Base-by-base conservation (phyloP, 2,329 filamentous ascomycete species). In the Beauveria sp. region DNA sequence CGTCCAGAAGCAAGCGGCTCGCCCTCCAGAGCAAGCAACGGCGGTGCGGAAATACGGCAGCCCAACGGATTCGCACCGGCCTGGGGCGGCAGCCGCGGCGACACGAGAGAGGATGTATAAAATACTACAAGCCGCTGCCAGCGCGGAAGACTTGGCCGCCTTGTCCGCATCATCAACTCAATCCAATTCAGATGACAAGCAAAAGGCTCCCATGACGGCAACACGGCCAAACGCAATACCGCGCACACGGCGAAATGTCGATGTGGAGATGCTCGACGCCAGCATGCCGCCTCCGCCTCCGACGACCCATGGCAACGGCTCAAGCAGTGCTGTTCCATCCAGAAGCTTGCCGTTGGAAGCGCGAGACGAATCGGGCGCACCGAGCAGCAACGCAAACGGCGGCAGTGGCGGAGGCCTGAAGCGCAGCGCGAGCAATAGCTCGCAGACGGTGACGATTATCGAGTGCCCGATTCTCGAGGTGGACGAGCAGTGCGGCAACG, bases 401-500 rank as follows among this genome's bases (percentile, higher is more conserved):
- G 37, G 51, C 20, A 37, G n/a, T 16, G n/a, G 24, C 34, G 46
- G 48, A 1, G 18, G 50, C 10, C 26, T 52, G 26, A 59, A 44
- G 5, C 48, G 57, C 40, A 59, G 50, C 48, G 26, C 57, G 9
- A 53, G 50, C 57, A 53, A 50, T 50, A 41, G 48, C 40, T 59
- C 57, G 6, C 57, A 53, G 12, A 40, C 57, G 8, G 57, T 59
- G 18, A 59, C 57, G 9, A 46, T 59, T 9, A 53, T 53, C 48
- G 40, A 51, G 16, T 56, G 56, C 22, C 51, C 50, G n/a, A 51
- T 55, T 40, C 56, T 70, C 3, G 66, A 72, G 44, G 70, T 67
- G 5, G 70, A 72, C 22, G 70, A 71, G 52, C 70, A 66, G 48
- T 67, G 64, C 54, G 70, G 69, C 46, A 65, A 65, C 0, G 68